phyloP scores from a whole-genome alignment of 2,329 filamentous ascomycete genomes.

The Lecanosticta acicola region DNA sequence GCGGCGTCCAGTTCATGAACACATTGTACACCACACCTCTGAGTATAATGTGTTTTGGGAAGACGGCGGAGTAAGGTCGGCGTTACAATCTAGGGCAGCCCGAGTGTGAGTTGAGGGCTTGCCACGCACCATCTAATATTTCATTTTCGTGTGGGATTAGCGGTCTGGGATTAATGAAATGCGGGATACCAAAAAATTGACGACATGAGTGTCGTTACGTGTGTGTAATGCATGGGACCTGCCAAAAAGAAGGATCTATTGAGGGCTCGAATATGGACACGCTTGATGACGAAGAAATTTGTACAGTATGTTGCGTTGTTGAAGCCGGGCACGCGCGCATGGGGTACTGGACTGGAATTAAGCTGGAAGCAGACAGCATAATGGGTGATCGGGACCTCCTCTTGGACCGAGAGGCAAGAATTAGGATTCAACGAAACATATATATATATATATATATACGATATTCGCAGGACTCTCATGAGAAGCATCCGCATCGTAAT shows the following conservation, averaged over 20 bases:
- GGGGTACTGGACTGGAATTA: background rate
- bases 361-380: background rate
- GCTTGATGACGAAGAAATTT: background rate
- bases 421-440: background rate
- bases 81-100: too few species aligned
- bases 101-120: too few species aligned
- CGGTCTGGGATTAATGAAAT: background rate
- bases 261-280: too few species aligned
- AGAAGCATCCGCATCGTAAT: background rate
- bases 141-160: background rate
- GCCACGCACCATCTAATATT: background rate
- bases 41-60: background rate
- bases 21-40: background rate
- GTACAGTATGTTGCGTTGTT: background rate
- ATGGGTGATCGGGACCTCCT: background rate
- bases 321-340: background rate
- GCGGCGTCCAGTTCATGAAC: slow-evolving; percentile 12
- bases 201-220: slow-evolving; percentile 1
- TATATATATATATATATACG: too few species aligned
- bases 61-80: slow-evolving; percentile 2
- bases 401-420: background rate
- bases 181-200: slow-evolving; percentile 3
- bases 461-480: background rate
- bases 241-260: too few species aligned
- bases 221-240: too few species aligned